Evolutionary conservation across 1,284 basidiomycete genomes (phyloP), one percentile per base, ranked within the genome.

Genomic region (Termitomyces sp.): DNA sequence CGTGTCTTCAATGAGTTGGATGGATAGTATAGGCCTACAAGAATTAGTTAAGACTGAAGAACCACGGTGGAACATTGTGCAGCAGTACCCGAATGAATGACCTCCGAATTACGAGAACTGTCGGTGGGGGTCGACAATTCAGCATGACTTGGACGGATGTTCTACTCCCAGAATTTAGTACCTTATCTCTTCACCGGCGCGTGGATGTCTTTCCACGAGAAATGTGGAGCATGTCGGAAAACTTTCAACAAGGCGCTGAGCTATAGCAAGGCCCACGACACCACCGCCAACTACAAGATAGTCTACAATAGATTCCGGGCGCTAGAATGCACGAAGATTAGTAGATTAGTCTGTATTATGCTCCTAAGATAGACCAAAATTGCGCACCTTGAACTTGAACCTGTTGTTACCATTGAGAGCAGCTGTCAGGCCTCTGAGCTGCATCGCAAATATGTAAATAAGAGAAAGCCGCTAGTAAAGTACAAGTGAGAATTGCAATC

Each of bases 81-180:
- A 17, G 12, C 31, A 19, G 21, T 51, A 84, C 91, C 92, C 58
- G 92, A 92, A 72, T 98, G 95, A 42, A 98, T 90, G 13, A 99
- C 96, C 66, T 98, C 96, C 1, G 93, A 96, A 68, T 98, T 98
- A 19, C 96, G 85, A 38, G 94, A 94, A 67, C 92, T 94, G 56
- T 21, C 26, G 42, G 40, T 41, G 13, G 21, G 19, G 38, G 24
- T 33, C 10, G 47, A 39, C 42, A 52, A 30, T 47, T 56, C 24
- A 53, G 30, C 21, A 54, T 15, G 24, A 33, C 47, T 38, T 49
- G 28, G 5, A 38, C 42, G 28, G 17, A 45, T 17, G 26, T 17
- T 39, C 40, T 51, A 12, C 36, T 13, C 36, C 38, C 1, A 26
- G 36, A 24, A 17, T 52, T 49, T 58, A 73, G 50, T 62, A 88